These are phyloP conservation scores for Kodamaea arcana DNA, from an alignment of 1,139 yeast species.

Conservation along the genomic window DNA sequence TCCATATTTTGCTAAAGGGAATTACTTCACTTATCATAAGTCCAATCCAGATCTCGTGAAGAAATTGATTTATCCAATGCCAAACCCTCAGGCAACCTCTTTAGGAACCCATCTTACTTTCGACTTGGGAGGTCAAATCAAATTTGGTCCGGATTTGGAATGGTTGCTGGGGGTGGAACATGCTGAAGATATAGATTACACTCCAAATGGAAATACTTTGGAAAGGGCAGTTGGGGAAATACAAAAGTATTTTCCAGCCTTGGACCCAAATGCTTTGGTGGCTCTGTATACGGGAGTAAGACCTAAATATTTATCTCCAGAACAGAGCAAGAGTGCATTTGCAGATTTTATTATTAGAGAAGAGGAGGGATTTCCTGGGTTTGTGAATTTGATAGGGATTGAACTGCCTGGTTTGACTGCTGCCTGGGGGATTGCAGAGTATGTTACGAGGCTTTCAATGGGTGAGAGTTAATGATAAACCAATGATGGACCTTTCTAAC, in stretches of 20 bases:
- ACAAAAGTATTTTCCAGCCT: constrained; percentile 55
- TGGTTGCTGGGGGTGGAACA: constrained; percentile 53
- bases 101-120: constrained; percentile 85
- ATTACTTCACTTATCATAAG: constrained; percentile 56
- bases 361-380: constrained; percentile 67
- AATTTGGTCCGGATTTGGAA: constrained; percentile 88
- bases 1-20: constrained; percentile 78
- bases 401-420: constrained; percentile 91
- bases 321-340: constrained; percentile 39
- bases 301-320: constrained; percentile 60
- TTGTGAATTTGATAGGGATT: constrained; percentile 73
- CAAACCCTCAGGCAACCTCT: constrained; percentile 66
- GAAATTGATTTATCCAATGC: constrained; percentile 72
- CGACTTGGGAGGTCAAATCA: constrained; percentile 74
- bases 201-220: constrained; percentile 46
- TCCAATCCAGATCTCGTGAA: constrained; percentile 32
- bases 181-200: constrained; percentile 37
- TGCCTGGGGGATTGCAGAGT: constrained; percentile 74
- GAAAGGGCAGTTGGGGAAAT: constrained; percentile 58
- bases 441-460: constrained; percentile 55
- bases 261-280: constrained; percentile 47
- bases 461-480: too few species aligned
- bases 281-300: constrained; percentile 81
- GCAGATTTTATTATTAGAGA: constrained; percentile 71
- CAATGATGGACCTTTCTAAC: too few species aligned